Percentiles rank a stretch among this genome's conserved stretches.
Conservation (phyloP, 306 rosid species). For the Cyclanthera cordifolia region DNA sequence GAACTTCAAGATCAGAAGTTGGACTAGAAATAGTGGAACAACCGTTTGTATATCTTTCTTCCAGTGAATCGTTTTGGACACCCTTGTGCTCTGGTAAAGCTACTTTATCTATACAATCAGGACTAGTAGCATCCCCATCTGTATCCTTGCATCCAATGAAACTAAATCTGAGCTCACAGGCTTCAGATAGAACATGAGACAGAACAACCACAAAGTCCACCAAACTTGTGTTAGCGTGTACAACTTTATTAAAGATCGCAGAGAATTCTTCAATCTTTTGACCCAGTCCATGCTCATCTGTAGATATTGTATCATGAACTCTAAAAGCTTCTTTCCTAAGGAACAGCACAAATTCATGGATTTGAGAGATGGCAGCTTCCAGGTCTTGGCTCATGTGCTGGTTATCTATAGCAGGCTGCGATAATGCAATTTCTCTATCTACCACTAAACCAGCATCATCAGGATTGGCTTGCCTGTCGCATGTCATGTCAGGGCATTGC, state of each 20-base stretch:
- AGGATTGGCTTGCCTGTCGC: slow-evolving; percentile 53
- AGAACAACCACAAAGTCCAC: slow-evolving; percentile 62
- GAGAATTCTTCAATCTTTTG: slow-evolving; percentile 66
- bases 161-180: slow-evolving; percentile 59
- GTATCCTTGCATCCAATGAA: slow-evolving; percentile 56
- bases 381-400: slow-evolving; percentile 36
- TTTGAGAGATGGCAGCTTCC: slow-evolving; percentile 65
- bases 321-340: slow-evolving; percentile 62
- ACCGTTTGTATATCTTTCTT: slow-evolving; percentile 51
- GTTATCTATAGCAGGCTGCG: slow-evolving; percentile 28
- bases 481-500: slow-evolving; percentile 34
- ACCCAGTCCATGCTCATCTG: slow-evolving; percentile 44
- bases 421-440: slow-evolving; percentile 36
- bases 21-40: slow-evolving; percentile 39
- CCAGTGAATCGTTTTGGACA: slow-evolving; percentile 40
- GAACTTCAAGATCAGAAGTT: slow-evolving; percentile 66
- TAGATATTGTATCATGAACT: slow-evolving; percentile 37
- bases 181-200: slow-evolving; percentile 62
- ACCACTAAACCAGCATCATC: slow-evolving; percentile 50
- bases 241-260: slow-evolving; percentile 36
- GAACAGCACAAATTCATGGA: slow-evolving; percentile 61
- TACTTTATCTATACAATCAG: slow-evolving; percentile 94
- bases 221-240: slow-evolving; percentile 41
- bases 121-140: slow-evolving; percentile 57
- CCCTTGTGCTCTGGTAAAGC: slow-evolving; percentile 77